These are phyloP conservation scores for Venturia aucupariae DNA, from an alignment of 2,329 filamentous ascomycete genomes.

Conservation along the genomic window DNA sequence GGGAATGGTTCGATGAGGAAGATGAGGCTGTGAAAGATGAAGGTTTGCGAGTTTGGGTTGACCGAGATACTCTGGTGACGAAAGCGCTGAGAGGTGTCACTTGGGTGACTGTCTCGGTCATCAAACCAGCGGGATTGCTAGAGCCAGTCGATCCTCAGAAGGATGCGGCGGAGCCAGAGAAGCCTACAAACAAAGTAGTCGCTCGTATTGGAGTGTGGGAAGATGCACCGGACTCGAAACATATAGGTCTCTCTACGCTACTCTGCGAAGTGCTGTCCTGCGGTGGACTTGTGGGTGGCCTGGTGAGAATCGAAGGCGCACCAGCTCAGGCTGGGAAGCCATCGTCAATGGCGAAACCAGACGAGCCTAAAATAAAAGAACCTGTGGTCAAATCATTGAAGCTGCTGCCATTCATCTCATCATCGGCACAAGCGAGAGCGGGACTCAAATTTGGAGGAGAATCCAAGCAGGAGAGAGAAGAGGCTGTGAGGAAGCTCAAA, in stretches of 20 bases:
- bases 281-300: conserved; percentile 68
- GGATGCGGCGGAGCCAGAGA: conserved; percentile 51
- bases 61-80: conserved; percentile 63
- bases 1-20: conserved; percentile 71
- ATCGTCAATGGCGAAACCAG: conserved; percentile 35
- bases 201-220: conserved; percentile 72
- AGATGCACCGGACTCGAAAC: conserved; percentile 73
- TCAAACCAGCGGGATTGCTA: conserved; percentile 71
- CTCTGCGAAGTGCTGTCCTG: conserved; percentile 67
- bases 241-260: conserved; percentile 67
- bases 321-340: conserved; percentile 60
- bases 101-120: conserved; percentile 76
- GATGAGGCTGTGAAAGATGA: conserved; percentile 22
- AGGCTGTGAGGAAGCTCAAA: conserved; percentile 61
- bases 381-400: conserved; percentile 57
- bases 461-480: conserved; percentile 72
- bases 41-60: conserved; percentile 72
- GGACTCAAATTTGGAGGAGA: conserved; percentile 79
- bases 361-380: conserved; percentile 30
- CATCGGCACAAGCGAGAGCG: conserved; percentile 26
- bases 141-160: conserved; percentile 62
- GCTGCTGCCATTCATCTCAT: conserved; percentile 61
- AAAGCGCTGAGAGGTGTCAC: conserved; percentile 66
- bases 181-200: conserved; percentile 58
- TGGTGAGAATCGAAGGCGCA: conserved; percentile 80